Base-by-base conservation (phyloP, 768 basidiomycete species). In the Cyclocybe aegerita region DNA sequence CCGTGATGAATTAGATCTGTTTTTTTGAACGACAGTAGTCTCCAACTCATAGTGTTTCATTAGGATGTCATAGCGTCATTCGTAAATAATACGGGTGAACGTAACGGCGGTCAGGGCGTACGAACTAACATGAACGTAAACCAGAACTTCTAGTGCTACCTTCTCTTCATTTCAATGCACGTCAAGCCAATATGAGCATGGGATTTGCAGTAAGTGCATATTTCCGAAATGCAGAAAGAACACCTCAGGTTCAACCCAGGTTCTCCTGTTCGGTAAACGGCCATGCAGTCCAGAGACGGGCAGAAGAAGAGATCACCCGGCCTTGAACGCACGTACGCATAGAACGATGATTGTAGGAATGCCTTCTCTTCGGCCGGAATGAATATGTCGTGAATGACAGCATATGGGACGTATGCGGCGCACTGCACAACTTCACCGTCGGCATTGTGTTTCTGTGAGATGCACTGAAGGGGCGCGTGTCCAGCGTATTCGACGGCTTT, bases 241-340 rank as follows among this genome's bases (percentile, higher is more conserved):
- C 68, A 70, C n/a, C 58, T 61, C 12, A 66, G 46, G 32, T 59
- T 61, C 14, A 63, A 51, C 5, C 62, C 63, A 16, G 58, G 47
- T 15, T 56, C 54, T 14, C 63, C 61, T 10, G 54, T 50, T 16
- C 68, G 61, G 60, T 81, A 80, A 12, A 82, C 69, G 9, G 73
- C 69, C 38, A 71, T 57, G 56, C 84, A 86, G 44, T 75, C 66
- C 3, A 75, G 65, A 2, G 77, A 73, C 1, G 83, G 81, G 60
- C 83, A 86, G 64, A 78, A 79, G 52, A 74, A 75, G 54, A 74
- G 74, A n/a, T 73, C 70, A 29, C 70, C 58, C 1, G 70, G 60
- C 30, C 62, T 67, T 9, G 63, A 56, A 48, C 73, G 74, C 43
- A 83, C 65, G 61, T 78, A 65, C 1, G 70, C 55, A 7, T 73